A percentile compares a stretch with the other conserved stretches of the same genome.
Evolutionary conservation across 2,329 filamentous ascomycete species (phyloP).

Genomic region (Aspergillus brasiliensis): DNA sequence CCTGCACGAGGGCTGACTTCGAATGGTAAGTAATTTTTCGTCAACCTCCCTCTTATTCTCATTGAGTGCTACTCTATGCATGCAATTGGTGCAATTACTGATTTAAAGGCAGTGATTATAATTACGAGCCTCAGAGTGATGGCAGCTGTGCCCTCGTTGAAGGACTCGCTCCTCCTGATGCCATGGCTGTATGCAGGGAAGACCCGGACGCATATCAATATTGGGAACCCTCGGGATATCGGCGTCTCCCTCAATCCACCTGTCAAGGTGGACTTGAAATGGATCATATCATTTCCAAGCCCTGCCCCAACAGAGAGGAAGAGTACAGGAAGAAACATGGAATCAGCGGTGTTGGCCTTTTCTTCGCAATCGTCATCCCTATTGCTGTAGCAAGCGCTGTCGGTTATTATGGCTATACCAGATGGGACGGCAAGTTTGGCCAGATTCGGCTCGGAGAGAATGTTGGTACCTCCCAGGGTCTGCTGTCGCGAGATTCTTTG

Average conservation of each 20-base stretch:
- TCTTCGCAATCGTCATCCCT: slow-evolving; percentile 81
- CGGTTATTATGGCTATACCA: slow-evolving; percentile 82
- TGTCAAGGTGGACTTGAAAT: slow-evolving; percentile 75
- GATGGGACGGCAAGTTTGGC: slow-evolving; percentile 88
- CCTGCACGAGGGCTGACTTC: slow-evolving; percentile 81
- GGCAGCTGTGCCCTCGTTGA: slow-evolving; percentile 75
- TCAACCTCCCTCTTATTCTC: not conserved
- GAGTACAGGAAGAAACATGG: slow-evolving; percentile 76
- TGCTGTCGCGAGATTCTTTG: slow-evolving; percentile 70
- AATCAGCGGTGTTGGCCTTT: slow-evolving; percentile 72
- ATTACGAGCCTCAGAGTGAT: slow-evolving; percentile 78
- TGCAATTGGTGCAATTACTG: slow-evolving; percentile 10
- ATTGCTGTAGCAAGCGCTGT: slow-evolving; percentile 69
- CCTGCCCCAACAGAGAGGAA: slow-evolving; percentile 78
- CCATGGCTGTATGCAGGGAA: slow-evolving; percentile 58
- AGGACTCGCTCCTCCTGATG: slow-evolving; percentile 68
- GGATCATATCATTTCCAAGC: slow-evolving; percentile 65
- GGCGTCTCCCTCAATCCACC: slow-evolving; percentile 84
- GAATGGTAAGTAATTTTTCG: slow-evolving; percentile 70
- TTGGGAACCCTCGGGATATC: slow-evolving; percentile 83
- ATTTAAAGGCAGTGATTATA: slow-evolving; percentile 71
- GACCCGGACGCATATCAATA: slow-evolving; percentile 75
- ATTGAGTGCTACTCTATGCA: not conserved
- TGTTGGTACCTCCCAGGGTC: slow-evolving; percentile 31
- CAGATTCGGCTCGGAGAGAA: slow-evolving; percentile 84